Percentiles rank a stretch among this genome's conserved stretches.
Evolutionary conservation across 2,329 filamentous ascomycete species (phyloP).

Genomic region (Lachnum nothofagi): DNA sequence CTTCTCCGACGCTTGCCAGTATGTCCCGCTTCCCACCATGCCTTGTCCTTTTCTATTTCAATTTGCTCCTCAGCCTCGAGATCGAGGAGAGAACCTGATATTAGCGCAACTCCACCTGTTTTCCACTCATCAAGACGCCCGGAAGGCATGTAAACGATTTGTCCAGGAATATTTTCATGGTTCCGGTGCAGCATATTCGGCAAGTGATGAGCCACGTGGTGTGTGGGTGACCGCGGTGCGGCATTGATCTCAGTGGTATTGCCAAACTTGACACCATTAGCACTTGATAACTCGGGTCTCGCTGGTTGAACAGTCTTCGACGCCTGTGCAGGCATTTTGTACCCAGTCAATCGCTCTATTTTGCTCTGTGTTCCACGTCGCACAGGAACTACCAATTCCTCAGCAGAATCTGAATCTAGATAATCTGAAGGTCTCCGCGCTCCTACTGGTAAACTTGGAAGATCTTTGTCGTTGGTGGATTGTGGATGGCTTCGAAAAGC

Average conservation of each 20-base stretch:
- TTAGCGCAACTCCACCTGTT: constrained; percentile 57
- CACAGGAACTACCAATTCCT: constrained; percentile 19
- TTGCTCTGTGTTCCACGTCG: constrained; percentile 28
- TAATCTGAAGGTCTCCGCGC: constrained; percentile 2
- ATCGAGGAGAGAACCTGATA: constrained; percentile 56
- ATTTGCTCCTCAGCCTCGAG: constrained; percentile 41
- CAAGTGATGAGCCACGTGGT: constrained; percentile 25
- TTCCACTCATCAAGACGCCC: constrained; percentile 68
- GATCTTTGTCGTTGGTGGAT: constrained; percentile 17
- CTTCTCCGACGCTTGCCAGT: constrained; percentile 39
- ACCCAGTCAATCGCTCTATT: constrained; percentile 28
- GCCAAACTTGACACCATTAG: constrained; percentile 23
- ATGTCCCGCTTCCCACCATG: constrained; percentile 72
- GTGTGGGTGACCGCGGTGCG: constrained; percentile 13
- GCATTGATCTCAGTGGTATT: constrained; percentile 3
- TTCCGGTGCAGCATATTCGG: constrained; percentile 29
- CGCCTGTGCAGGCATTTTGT: constrained; percentile 12
- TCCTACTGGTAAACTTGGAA: constrained; percentile 17
- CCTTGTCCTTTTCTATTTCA: constrained; percentile 46
- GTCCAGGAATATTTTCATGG: constrained; percentile 37
- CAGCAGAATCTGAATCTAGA: constrained; percentile 15
- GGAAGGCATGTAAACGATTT: constrained; percentile 54
- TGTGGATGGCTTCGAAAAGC: constrained; percentile 21
- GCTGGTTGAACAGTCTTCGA: constrained; percentile 9
- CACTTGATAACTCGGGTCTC: constrained; percentile 19